Conservation (phyloP, 169 alveolate genomes). For the Eimeria mitis region DNA sequence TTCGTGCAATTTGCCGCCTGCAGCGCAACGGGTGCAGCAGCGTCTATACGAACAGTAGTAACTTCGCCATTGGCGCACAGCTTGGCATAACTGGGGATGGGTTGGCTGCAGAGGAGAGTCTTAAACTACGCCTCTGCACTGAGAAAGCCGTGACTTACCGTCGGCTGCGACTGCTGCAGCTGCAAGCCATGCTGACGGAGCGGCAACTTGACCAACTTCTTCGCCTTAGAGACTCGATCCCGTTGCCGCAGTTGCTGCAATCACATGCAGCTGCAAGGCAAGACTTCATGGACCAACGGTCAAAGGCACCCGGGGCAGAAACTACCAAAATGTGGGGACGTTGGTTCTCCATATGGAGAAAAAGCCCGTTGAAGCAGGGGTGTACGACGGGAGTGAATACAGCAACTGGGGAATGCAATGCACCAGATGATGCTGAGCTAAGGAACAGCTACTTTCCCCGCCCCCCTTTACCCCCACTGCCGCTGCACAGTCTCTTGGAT, state of each 20-base stretch:
- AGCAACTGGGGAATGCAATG: background rate
- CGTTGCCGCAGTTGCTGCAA: constrained; percentile 29
- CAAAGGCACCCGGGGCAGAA: background rate
- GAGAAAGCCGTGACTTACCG: constrained; percentile 53
- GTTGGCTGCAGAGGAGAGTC: constrained; percentile 26
- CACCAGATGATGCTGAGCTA: background rate
- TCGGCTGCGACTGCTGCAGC: constrained; percentile 42
- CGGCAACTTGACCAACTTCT: constrained; percentile 10
- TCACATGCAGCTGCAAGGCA: constrained; percentile 54
- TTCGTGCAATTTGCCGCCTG: constrained; percentile 62
- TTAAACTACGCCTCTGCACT: constrained; percentile 26
- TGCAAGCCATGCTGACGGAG: constrained; percentile 31
- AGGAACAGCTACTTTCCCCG: background rate
- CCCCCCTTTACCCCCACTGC: constrained; percentile 42
- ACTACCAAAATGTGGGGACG: constrained; percentile 2
- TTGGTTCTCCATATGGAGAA: constrained; percentile 26
- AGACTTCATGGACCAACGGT: constrained; percentile 33
- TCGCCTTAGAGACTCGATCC: background rate
- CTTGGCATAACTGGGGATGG: background rate
- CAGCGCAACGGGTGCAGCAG: background rate
- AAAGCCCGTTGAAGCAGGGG: background rate
- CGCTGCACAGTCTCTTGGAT: constrained; percentile 20
- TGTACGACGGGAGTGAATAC: background rate
- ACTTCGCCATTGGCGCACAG: background rate
- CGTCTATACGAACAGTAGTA: background rate